These are phyloP conservation scores for Coniochaeta sp. DNA, from an alignment of 2,329 filamentous ascomycete genomes.

Conservation along the genomic window DNA sequence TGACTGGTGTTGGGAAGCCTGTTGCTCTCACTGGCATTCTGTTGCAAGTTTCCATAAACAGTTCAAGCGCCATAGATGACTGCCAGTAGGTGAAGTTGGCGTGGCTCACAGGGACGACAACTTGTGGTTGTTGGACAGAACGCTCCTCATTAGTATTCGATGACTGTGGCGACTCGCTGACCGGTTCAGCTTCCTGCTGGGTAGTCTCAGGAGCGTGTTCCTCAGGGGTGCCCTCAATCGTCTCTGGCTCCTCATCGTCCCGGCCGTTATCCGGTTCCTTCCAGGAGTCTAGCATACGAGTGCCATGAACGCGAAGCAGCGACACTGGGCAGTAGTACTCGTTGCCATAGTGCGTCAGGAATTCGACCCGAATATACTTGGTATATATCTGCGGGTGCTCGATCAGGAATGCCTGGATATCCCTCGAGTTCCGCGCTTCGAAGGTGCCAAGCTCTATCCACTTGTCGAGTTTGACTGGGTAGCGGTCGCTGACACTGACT, in stretches of 20 bases:
- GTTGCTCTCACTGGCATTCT: conserved; percentile 18
- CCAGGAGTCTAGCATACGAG: conserved; percentile 91
- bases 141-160: not conserved
- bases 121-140: not conserved
- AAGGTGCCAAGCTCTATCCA: conserved; percentile 88
- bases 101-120: conserved; percentile 6
- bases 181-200: conserved; percentile 17
- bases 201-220: conserved; percentile 11
- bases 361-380: conserved; percentile 85
- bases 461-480: conserved; percentile 84
- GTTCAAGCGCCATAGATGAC: conserved; percentile 11
- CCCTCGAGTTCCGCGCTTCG: conserved; percentile 84
- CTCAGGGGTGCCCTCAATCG: conserved; percentile 2
- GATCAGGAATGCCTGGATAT: conserved; percentile 91
- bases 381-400: conserved; percentile 95
- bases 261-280: conserved; percentile 67
- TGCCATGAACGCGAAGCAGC: conserved; percentile 84
- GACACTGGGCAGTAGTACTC: conserved; percentile 96
- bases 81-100: conserved; percentile 19
- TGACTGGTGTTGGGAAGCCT: conserved; percentile 14
- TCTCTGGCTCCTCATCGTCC: conserved; percentile 51
- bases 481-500: conserved; percentile 88
- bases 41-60: conserved; percentile 14
- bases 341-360: conserved; percentile 87
- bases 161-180: conserved; percentile 19